phyloP scores from a whole-genome alignment of 208 protist species.

The Trypanosoma platydactyli region DNA sequence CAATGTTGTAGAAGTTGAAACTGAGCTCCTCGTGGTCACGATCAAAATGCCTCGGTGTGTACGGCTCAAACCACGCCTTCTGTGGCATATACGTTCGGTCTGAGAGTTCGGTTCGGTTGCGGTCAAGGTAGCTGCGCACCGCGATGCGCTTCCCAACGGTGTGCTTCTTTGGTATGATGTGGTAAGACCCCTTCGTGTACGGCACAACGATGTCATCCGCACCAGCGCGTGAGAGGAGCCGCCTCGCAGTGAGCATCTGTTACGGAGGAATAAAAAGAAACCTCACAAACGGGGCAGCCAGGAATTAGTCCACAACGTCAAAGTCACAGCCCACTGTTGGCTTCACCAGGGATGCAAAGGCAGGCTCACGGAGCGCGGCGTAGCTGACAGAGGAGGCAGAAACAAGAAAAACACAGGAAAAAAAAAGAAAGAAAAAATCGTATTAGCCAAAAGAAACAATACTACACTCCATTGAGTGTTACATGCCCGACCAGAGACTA shows the following conservation, averaged over 20 bases:
- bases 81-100: constrained; percentile 89
- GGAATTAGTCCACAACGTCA: no score
- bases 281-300: no score
- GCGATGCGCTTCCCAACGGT: constrained; percentile 80
- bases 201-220: constrained; percentile 22
- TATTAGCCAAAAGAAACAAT: neutral
- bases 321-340: no score
- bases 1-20: constrained; percentile 84
- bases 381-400: no score
- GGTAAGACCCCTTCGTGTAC: constrained; percentile 62
- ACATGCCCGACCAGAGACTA: no score
- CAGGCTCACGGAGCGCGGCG: neutral
- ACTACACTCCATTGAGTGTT: neutral
- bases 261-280: neutral
- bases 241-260: constrained; percentile 15
- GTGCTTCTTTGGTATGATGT: constrained; percentile 66
- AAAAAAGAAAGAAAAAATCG: constrained; percentile 4
- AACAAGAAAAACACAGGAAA: neutral
- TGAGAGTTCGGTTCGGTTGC: constrained; percentile 86
- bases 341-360: no score
- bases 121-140: constrained; percentile 82
- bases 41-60: constrained; percentile 46
- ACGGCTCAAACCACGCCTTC: constrained; percentile 81
- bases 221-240: neutral
- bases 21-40: constrained; percentile 53